Conservation (phyloP, 1,284 basidiomycete genomes). For the Ceratobasidium papillatum region DNA sequence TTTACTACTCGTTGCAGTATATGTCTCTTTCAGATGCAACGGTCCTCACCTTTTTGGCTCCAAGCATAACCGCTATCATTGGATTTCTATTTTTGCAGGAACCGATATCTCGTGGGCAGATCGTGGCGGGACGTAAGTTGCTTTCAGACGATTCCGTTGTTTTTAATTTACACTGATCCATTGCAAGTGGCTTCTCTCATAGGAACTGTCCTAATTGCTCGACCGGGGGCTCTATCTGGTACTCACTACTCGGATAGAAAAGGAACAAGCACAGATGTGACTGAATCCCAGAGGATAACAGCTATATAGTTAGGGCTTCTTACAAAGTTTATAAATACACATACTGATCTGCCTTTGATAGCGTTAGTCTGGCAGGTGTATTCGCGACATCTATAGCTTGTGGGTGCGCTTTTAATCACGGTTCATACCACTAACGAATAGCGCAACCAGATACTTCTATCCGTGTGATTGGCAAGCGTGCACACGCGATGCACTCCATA, state of each 20-base stretch:
- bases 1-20: constrained; percentile 44
- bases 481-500: constrained; percentile 57
- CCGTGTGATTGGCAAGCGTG: constrained; percentile 55
- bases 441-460: constrained; percentile 52
- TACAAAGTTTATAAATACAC: not conserved
- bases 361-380: constrained; percentile 48
- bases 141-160: too few species aligned
- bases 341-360: not conserved
- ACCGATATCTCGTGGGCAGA: constrained; percentile 64
- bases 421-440: not conserved
- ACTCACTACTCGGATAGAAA: not conserved
- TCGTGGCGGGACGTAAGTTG: constrained; percentile 50
- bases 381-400: constrained; percentile 45
- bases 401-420: not conserved
- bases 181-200: constrained; percentile 51
- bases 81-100: constrained; percentile 76
- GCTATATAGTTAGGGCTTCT: constrained; percentile 46
- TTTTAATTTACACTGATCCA: constrained; percentile 14
- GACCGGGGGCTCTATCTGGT: constrained; percentile 38
- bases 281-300: constrained; percentile 47
- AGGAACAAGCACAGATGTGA: constrained; percentile 19
- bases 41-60: constrained; percentile 57
- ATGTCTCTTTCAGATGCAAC: constrained; percentile 43
- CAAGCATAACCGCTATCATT: constrained; percentile 70
- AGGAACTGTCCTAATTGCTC: constrained; percentile 54